Base-by-base conservation (phyloP, 2,329 filamentous ascomycete species). In the Byssoonygena ceratinophila region DNA sequence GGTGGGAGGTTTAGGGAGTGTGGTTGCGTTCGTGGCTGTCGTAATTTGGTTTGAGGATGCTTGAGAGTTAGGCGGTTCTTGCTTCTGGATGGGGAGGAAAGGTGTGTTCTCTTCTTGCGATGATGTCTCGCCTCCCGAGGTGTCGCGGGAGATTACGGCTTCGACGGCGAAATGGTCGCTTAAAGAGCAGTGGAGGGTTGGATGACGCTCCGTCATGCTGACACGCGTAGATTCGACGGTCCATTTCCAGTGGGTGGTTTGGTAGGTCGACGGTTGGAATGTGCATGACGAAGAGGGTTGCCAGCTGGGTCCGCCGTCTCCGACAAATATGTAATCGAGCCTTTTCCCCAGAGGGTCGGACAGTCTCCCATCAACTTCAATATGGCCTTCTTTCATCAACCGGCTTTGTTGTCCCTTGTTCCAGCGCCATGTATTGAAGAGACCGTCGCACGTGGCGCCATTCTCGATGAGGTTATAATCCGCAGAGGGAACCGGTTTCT, bases 91-190 rank as follows among this genome's bases (percentile, higher is more conserved):
- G 8, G 57, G 57, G 20, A 59, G 54, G 34, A 57, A 59, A 1
- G 55, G 43, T 4, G 51, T 40, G 43, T 27, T 53, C 43, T 57
- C 57, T 27, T 58, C 57, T 29, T 53, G 53, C 14, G 29, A 48
- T 1, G 36, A 48, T 39, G 50, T 52, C 12, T 54, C 51, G 2
- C 43, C 53, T 14, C 57, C 55, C 3, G 48, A 43, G 18, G 46
- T 54, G 44, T 76, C 71, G 11, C 78, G 75, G 3, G 72, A 69
- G 8, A 97, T 75, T 0, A 87, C 89, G 4, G 87, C 83, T 65
- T 91, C 85, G 50, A 97, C 85, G 20, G 87, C 89, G 67, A 96
- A 97, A 67, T 97, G 92, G 64, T 98, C 91, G 60, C 89, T 96
- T 23, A 97, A 76, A 1, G 88, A 94, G 70, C 89, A 95, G 57